A percentile compares a stretch with the other conserved stretches of the same genome.
Evolutionary conservation across 2,329 filamentous ascomycete species (phyloP).

Genomic region (Parasarocladium wereldwijsianum): DNA sequence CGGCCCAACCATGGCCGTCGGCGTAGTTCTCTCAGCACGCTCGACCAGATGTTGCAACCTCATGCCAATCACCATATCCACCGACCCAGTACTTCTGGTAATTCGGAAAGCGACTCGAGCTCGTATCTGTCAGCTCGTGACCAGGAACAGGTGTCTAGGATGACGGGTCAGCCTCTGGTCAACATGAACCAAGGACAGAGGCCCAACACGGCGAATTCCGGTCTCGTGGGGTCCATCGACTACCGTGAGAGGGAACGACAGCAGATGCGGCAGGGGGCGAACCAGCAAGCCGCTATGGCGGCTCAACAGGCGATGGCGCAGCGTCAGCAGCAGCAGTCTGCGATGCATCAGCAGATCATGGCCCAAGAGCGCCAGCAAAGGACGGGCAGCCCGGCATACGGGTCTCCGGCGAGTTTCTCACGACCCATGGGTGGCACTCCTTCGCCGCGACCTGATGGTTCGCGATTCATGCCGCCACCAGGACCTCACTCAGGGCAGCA

Average conservation of each 20-base stretch:
- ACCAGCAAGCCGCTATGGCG: conserved; percentile 45
- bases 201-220: conserved; percentile 34
- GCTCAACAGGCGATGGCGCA: conserved; percentile 10
- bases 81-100: conserved; percentile 3
- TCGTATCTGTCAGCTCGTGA: conserved; percentile 68
- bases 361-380: conserved; percentile 13
- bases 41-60: too few relatives aligned
- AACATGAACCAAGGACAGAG: conserved; percentile 43
- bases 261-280: conserved; percentile 52
- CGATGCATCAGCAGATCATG: conserved; percentile 14
- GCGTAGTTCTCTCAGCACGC: conserved; percentile 24
- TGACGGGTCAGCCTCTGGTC: conserved; percentile 66
- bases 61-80: not conserved
- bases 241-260: conserved; percentile 65
- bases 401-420: conserved; percentile 15
- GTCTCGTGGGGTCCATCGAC: conserved; percentile 67
- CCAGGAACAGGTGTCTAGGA: conserved; percentile 73
- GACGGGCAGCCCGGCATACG: conserved; percentile 3
- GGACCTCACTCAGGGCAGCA: conserved; percentile 15
- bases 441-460: conserved; percentile 14
- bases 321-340: conserved; percentile 34
- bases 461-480: conserved; percentile 14
- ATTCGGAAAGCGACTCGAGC: conserved; percentile 16
- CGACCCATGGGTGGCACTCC: conserved; percentile 14
- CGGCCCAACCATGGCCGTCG: conserved; percentile 21